Evolutionary conservation across 495 filamentous ascomycete species (phyloP), one percentile per base, ranked within the genome.

Genomic region (Aspergillus sclerotioniger): DNA sequence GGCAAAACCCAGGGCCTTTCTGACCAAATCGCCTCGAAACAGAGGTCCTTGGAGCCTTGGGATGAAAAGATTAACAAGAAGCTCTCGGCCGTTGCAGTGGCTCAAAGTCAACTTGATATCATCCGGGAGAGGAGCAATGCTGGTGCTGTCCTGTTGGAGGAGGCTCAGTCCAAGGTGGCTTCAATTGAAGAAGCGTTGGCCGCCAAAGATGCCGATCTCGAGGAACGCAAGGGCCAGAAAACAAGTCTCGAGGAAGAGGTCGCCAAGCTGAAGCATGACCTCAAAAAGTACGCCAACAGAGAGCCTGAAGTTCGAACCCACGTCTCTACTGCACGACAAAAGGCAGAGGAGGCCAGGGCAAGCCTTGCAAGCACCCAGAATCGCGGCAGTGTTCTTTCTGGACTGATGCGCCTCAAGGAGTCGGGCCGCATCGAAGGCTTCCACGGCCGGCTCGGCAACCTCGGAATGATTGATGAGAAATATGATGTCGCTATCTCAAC

Each of bases 401-500:
- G 91, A 4, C 76, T 98, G 35, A 96, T 96, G 88, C 86, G 94
- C 46, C 83, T 98, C 66, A 94, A 91, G 62, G 94, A 98, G 63
- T 97, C 94, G 33, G 94, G 94, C 28, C 86, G 94, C 64, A 95
- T 98, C 62, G 91, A 95, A 58, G 92, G 94, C 3, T 98, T 98
- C 76, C 92, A 98, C 65, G 93, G 93, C 16, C 85, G 95, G 45
- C 87, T 98, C 0, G 94, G 94, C 12, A 97, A 96, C 63, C 84
- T 98, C 2, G 94, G 94, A n/a, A 86, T 89, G 3, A 98, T 98
- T 65, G 93, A 98, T 56, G 81, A 90, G 72, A 89, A 88, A 65
- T 98, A 96, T 67, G 95, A 98, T 65, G 84, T 98, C 35, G 94
- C 94, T 6, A 97, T 98, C 53, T 98, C 94, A 5, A 98, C 94